Base-by-base conservation (phyloP, 2,329 filamentous ascomycete genomes). In the Calycina marina region DNA sequence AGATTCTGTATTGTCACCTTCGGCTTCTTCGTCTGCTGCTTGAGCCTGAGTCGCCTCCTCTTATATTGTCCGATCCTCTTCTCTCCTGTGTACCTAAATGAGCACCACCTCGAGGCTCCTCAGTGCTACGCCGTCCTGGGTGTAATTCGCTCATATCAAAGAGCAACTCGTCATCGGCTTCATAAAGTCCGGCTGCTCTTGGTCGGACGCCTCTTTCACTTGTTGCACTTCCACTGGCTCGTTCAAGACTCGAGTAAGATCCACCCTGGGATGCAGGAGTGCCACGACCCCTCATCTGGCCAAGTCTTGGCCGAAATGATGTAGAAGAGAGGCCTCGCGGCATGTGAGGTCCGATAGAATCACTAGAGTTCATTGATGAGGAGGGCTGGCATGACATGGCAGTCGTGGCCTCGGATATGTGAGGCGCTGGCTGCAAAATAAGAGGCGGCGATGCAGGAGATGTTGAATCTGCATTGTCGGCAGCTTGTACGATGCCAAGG, bases 81-180 rank as follows among this genome's bases (percentile, higher is more conserved):
- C 48, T 40, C 13, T 45, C 47, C 20, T 20, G 30, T n/a, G 31
- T 17, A 16, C 36, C 41, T 26, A 34, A 34, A 28, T 25, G 36
- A 4, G 24, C 39, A 17, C 42, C 43, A 18, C 39, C 44, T 32
- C 46, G 52, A 1, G 53, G 56, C 39, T 75, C 71, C 42, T 77
- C 72, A 5, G 75, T 51, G 18, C 48, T 76, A 40, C 67, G 62
- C 39, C 71, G 59, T 27, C 65, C 64, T 35, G 65, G 63, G 28
- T 56, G 47, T 49, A 81, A 68, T 52, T 83, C 77, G 20, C 73
- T 79, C 62, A 83, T 72, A 40, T 77, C 73, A 52, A 83, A 83
- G 6, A 83, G 61, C 6, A 83, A 53, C 46, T 83, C 77, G 34
- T 80, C 77, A 38, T 78, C 73, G 14, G 61, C 55, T 4, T 69